phyloP scores from a whole-genome alignment of 1,284 basidiomycete genomes.

The Thecaphora frezii region DNA sequence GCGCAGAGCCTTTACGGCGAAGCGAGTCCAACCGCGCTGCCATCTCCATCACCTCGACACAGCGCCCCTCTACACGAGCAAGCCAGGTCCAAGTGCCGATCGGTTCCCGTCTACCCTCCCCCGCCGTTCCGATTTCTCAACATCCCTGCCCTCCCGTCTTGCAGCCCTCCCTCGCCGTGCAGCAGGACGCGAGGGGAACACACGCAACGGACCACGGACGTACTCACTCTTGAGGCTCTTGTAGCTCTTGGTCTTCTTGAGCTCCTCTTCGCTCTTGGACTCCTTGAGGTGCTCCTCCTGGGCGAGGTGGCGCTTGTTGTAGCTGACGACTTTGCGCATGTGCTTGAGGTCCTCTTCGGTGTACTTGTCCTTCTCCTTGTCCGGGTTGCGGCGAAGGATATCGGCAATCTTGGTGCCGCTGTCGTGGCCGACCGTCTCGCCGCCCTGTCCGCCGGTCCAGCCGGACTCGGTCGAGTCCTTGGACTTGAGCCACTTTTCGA shows the following conservation, averaged over 20 bases:
- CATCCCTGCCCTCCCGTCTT: no score
- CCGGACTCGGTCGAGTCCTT: slow-evolving; percentile 37
- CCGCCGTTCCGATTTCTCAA: no score
- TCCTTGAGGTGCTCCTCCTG: slow-evolving; percentile 50
- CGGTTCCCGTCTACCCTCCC: no score
- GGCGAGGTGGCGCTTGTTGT: slow-evolving; percentile 56
- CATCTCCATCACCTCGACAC: no score
- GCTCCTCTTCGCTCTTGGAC: slow-evolving; percentile 42
- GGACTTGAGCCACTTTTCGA: slow-evolving; percentile 55
- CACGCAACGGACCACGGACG: background rate
- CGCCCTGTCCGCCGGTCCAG: slow-evolving; percentile 42
- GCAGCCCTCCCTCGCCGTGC: background rate
- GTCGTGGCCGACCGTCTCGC: slow-evolving; percentile 52
- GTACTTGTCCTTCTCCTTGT: slow-evolving; percentile 50
- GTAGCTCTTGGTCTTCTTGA: slow-evolving; percentile 45
- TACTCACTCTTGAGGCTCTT: slow-evolving; percentile 46
- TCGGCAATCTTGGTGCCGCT: slow-evolving; percentile 50
- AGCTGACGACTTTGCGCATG: slow-evolving; percentile 58
- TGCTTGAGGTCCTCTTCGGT: slow-evolving; percentile 53
- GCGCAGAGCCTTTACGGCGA: no score
- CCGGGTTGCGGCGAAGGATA: slow-evolving; percentile 56
- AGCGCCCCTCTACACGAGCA: no score
- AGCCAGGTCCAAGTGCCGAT: no score
- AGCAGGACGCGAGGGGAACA: background rate
- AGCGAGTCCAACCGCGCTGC: no score